phyloP scores from a whole-genome alignment of 768 basidiomycete species.

The Tricholoma terreum region DNA sequence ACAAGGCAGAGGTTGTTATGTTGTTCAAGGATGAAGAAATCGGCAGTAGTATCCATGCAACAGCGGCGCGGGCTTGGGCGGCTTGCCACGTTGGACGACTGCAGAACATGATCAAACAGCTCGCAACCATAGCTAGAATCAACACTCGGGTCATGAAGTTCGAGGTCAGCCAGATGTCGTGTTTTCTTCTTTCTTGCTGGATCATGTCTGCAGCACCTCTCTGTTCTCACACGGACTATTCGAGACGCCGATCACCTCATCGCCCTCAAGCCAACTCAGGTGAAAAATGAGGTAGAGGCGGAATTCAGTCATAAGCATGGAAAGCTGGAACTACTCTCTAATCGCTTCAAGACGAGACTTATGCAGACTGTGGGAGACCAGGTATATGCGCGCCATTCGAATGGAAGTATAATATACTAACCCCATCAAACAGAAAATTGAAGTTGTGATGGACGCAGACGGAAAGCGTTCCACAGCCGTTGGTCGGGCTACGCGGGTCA shows the following conservation, averaged over 20 bases:
- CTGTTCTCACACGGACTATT: slow-evolving; percentile 33
- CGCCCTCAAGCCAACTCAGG: slow-evolving; percentile 38
- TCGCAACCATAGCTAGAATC: slow-evolving; percentile 17
- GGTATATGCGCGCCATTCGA: slow-evolving; percentile 15
- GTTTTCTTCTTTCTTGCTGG: background rate
- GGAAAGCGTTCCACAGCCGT: slow-evolving; percentile 9
- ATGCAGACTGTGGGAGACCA: slow-evolving; percentile 22
- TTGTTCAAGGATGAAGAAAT: slow-evolving; percentile 31
- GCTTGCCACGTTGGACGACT: slow-evolving; percentile 35
- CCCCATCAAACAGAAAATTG: slow-evolving; percentile 13
- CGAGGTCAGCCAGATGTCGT: slow-evolving; percentile 22
- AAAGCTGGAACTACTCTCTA: slow-evolving; percentile 31
- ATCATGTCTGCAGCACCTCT: slow-evolving; percentile 32
- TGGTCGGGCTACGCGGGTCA: slow-evolving; percentile 26
- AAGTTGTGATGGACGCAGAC: slow-evolving; percentile 15
- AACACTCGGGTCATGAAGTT: slow-evolving; percentile 21
- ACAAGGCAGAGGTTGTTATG: slow-evolving; percentile 21
- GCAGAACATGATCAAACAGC: slow-evolving; percentile 12
- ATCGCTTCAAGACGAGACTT: slow-evolving; percentile 45
- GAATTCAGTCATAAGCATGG: slow-evolving; percentile 27
- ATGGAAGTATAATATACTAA: background rate
- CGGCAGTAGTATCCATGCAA: slow-evolving; percentile 9
- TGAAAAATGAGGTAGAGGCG: slow-evolving; percentile 45
- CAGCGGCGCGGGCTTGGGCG: slow-evolving; percentile 44
- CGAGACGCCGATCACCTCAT: slow-evolving; percentile 37